Conservation (phyloP, 371 early-diverging fungal genomes). For the Haplosporangium sp. region DNA sequence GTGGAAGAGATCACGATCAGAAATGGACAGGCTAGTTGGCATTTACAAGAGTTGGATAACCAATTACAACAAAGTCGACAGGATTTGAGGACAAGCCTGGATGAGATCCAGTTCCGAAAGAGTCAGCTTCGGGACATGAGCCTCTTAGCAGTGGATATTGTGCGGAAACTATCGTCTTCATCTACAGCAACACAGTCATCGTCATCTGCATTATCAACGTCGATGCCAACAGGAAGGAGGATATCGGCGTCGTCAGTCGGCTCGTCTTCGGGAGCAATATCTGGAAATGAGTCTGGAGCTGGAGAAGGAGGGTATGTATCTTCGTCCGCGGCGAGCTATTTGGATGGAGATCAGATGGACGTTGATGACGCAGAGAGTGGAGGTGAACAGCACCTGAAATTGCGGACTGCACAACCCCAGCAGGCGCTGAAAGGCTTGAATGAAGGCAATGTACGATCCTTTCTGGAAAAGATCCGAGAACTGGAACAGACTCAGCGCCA, state of each 20-base stretch:
- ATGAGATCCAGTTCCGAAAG: conserved; percentile 52
- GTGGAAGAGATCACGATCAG: conserved; percentile 28
- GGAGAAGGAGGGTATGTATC: conserved; percentile 22
- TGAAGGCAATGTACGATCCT: conserved; percentile 49
- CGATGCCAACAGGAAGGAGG: too few species aligned
- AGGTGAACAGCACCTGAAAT: conserved; percentile 4
- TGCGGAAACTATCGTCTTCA: conserved; percentile 2
- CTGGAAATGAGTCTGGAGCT: conserved; percentile 14
- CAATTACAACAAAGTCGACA: conserved; percentile 45
- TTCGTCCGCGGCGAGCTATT: conserved; percentile 18
- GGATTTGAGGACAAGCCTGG: conserved; percentile 39
- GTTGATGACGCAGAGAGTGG: conserved; percentile 24
- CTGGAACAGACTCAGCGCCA: conserved; percentile 36
- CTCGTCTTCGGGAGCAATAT: conserved; percentile 1
- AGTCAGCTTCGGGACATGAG: conserved; percentile 52
- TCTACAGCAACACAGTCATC: neutral
- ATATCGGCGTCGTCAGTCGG: conserved; percentile 4
- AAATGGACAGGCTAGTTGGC: conserved; percentile 29
- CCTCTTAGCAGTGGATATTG: conserved; percentile 46
- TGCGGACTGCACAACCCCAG: neutral
- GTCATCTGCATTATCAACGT: too few species aligned
- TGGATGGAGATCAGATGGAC: conserved; percentile 36
- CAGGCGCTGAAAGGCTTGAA: conserved; percentile 35
- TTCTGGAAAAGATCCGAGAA: conserved; percentile 46
- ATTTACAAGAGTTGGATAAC: conserved; percentile 37